Conservation (phyloP, 208 protist species). For the Herpetomonas tarakana region DNA sequence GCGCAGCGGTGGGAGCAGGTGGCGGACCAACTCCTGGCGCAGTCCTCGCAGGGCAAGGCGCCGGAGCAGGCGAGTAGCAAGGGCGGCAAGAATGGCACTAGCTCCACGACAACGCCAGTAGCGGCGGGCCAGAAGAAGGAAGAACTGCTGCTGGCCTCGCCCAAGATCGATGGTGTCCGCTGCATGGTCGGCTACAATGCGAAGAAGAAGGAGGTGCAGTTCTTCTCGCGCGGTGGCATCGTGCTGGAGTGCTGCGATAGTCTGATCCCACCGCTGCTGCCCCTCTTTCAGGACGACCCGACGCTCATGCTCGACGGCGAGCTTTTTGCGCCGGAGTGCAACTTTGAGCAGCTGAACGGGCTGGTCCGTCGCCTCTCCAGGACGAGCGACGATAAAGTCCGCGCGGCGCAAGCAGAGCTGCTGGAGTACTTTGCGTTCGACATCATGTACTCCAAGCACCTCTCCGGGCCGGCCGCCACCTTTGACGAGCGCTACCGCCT, state of each 20-base stretch:
- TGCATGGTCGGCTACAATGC: conserved; percentile 82
- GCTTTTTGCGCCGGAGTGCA: conserved; percentile 79
- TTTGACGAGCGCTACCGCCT: conserved; percentile 81
- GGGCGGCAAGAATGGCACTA: too few relatives aligned
- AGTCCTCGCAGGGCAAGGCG: background rate
- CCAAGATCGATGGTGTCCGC: conserved; percentile 89
- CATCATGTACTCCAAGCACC: conserved; percentile 76
- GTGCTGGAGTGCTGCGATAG: conserved; percentile 81
- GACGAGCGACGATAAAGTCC: conserved; percentile 25
- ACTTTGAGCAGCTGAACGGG: conserved; percentile 86
- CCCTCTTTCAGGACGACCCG: conserved; percentile 72
- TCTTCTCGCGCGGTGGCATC: conserved; percentile 85
- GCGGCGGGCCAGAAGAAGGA: conserved; percentile 16
- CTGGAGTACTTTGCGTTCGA: conserved; percentile 90
- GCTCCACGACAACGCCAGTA: too few relatives aligned
- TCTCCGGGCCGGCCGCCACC: conserved; percentile 42
- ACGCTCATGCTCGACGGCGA: conserved; percentile 84
- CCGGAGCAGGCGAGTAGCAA: too few relatives aligned
- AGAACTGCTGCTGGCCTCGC: conserved; percentile 69
- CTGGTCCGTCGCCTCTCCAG: conserved; percentile 61
- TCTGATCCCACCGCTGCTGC: conserved; percentile 58
- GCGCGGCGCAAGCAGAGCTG: conserved; percentile 40
- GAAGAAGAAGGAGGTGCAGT: conserved; percentile 57
- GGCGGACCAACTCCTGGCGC: conserved; percentile 31
- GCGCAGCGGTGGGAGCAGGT: conserved; percentile 82